These are phyloP conservation scores for Lactifluus pinguis DNA, from an alignment of 768 basidiomycete genomes.

Conservation along the genomic window DNA sequence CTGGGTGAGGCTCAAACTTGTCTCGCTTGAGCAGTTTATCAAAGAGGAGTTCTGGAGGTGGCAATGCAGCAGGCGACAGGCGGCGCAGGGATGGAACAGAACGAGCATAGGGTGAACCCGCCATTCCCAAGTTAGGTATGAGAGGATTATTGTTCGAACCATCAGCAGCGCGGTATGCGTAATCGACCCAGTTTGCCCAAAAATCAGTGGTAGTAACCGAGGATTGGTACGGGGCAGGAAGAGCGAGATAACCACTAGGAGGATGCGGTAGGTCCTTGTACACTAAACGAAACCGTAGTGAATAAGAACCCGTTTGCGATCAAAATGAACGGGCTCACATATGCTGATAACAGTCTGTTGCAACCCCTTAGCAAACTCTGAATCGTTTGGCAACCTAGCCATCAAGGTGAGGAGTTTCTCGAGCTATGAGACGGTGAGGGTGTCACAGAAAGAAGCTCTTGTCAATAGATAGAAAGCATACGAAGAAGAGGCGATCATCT, in stretches of 20 bases:
- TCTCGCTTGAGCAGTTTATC: constrained; percentile 51
- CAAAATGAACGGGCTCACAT: constrained; percentile 6
- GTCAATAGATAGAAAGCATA: not conserved
- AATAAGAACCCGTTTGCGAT: not conserved
- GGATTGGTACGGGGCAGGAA: not conserved
- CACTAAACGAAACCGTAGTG: constrained; percentile 1
- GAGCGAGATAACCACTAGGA: constrained; percentile 14
- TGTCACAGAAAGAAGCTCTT: not conserved
- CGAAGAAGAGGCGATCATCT: constrained; percentile 16
- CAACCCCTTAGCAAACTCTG: not conserved
- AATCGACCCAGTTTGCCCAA: not conserved
- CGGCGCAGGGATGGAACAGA: constrained; percentile 45
- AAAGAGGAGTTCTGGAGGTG: constrained; percentile 60
- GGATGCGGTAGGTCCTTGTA: constrained; percentile 20
- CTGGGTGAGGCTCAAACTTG: constrained; percentile 23
- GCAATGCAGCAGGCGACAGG: constrained; percentile 39
- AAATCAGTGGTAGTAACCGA: not conserved
- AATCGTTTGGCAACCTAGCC: constrained; percentile 4
- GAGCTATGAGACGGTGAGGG: constrained; percentile 5
- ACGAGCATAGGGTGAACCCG: constrained; percentile 40
- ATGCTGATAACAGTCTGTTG: constrained; percentile 12
- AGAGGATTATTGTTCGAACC: constrained; percentile 31
- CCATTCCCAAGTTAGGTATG: constrained; percentile 28
- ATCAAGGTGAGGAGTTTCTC: constrained; percentile 18
- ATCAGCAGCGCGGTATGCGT: constrained; percentile 26